phyloP scores from a whole-genome alignment of 169 alveolate species.

The Cryptosporidium sp. region DNA sequence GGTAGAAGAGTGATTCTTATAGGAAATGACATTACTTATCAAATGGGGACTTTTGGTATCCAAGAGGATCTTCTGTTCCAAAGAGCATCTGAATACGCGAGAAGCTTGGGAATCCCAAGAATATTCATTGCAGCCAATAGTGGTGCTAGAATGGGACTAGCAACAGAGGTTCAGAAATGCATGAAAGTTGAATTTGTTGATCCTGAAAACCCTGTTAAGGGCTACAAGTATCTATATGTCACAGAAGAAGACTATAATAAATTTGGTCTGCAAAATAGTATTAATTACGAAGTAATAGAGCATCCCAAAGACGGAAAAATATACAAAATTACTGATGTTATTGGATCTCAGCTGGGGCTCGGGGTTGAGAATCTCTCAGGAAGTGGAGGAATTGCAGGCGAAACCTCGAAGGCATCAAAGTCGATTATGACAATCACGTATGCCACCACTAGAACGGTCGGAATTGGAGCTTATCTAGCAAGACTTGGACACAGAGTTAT shows the following conservation, averaged over 20 bases:
- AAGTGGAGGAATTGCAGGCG: conserved; percentile 90
- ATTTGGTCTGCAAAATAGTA: conserved; percentile 78
- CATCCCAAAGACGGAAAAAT: conserved; percentile 81
- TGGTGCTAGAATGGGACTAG: conserved; percentile 89
- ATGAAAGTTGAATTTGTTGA: conserved; percentile 82
- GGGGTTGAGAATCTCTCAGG: conserved; percentile 90
- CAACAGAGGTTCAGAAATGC: conserved; percentile 80
- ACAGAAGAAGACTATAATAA: conserved; percentile 79
- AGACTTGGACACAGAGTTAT: conserved; percentile 88
- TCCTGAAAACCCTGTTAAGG: conserved; percentile 82
- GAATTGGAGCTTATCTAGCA: conserved; percentile 90
- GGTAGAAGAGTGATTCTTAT: conserved; percentile 85
- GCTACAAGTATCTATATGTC: conserved; percentile 83
- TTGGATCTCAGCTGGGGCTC: conserved; percentile 78
- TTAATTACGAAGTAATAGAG: conserved; percentile 78
- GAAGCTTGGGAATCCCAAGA: conserved; percentile 85
- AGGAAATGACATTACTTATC: conserved; percentile 85
- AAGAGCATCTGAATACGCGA: conserved; percentile 84
- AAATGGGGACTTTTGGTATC: conserved; percentile 85
- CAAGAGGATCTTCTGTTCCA: conserved; percentile 81
- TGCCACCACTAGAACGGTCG: conserved; percentile 89
- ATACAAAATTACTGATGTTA: conserved; percentile 77
- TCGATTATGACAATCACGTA: conserved; percentile 87
- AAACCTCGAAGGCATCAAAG: conserved; percentile 88
- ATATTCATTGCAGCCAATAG: conserved; percentile 85